A percentile compares a stretch with the other conserved stretches of the same genome.
Evolutionary conservation across 1,139 yeast genomes (phyloP).

Genomic region (Lodderomyces parapsilosis): DNA sequence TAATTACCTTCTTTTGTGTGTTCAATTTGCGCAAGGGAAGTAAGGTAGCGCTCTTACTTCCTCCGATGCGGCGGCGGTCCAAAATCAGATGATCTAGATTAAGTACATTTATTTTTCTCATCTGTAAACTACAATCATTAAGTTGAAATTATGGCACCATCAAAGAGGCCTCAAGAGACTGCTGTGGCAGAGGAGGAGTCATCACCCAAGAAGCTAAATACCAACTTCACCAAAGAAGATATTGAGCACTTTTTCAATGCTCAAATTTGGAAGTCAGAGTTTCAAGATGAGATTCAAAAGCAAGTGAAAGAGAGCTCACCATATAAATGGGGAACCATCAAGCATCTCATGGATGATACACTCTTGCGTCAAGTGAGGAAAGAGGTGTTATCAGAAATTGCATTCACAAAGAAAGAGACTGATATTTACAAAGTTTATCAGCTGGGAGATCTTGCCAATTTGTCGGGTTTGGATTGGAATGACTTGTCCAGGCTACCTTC

Average conservation of each 20-base stretch:
- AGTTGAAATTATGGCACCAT: neutral
- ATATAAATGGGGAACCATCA: constrained; percentile 86
- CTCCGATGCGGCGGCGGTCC: neutral
- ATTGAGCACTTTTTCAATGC: constrained; percentile 51
- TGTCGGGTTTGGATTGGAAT: constrained; percentile 78
- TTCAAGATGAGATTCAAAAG: constrained; percentile 39
- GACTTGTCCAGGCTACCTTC: constrained; percentile 75
- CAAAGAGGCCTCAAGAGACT: neutral
- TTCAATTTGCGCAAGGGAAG: no score
- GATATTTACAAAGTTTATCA: constrained; percentile 95
- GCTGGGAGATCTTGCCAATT: constrained; percentile 92
- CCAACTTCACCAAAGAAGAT: constrained; percentile 30
- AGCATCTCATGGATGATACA: constrained; percentile 69
- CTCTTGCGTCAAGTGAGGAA: constrained; percentile 74
- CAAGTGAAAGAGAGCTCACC: constrained; percentile 61
- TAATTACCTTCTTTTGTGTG: neutral
- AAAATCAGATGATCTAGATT: neutral
- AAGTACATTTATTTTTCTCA: neutral
- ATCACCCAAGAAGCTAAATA: constrained; percentile 20
- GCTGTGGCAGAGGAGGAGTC: neutral
- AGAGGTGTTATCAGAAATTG: constrained; percentile 80
- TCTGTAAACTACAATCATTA: no score
- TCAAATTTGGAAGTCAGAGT: constrained; percentile 51
- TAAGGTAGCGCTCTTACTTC: neutral
- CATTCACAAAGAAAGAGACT: constrained; percentile 92